These are phyloP conservation scores for Carex myosuroides DNA, from an alignment of 176 grass and related monocot species.

Conservation along the genomic window DNA sequence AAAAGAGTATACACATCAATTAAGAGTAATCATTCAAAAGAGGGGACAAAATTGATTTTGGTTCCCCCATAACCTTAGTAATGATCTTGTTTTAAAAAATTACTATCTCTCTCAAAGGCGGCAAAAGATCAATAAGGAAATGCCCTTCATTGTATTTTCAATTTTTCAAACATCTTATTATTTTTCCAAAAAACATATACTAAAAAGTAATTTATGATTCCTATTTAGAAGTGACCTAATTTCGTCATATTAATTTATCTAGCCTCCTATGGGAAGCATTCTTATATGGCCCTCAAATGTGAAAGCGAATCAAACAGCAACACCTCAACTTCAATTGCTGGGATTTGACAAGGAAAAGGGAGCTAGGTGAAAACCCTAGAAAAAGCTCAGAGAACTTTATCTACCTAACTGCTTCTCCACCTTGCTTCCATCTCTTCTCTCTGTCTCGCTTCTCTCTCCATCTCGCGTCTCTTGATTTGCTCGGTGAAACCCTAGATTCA, in stretches of 20 bases:
- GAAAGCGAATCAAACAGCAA: not conserved
- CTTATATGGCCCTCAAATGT: not conserved
- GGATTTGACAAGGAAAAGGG: not conserved
- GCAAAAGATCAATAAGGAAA: not conserved
- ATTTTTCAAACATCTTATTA: conserved; percentile 8
- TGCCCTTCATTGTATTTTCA: not conserved
- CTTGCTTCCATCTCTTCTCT: not conserved
- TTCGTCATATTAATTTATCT: not conserved
- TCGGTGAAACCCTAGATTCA: not conserved
- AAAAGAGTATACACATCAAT: not conserved
- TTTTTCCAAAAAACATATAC: not conserved
- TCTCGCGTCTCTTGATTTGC: not conserved
- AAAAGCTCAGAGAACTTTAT: not conserved
- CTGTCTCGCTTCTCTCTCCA: not conserved
- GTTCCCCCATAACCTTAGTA: not conserved
- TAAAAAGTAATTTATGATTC: not conserved
- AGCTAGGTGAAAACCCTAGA: not conserved
- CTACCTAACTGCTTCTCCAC: not conserved
- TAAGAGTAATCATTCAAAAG: not conserved
- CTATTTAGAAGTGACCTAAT: not conserved
- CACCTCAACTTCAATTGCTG: not conserved
- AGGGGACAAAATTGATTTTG: not conserved
- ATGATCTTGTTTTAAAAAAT: not conserved
- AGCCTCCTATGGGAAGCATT: not conserved
- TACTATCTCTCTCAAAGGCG: not conserved